Percentiles rank a stretch among this genome's conserved stretches.
phyloP scores from a whole-genome alignment of 2,329 filamentous ascomycete genomes.

The Arthrinium puccinioides region DNA sequence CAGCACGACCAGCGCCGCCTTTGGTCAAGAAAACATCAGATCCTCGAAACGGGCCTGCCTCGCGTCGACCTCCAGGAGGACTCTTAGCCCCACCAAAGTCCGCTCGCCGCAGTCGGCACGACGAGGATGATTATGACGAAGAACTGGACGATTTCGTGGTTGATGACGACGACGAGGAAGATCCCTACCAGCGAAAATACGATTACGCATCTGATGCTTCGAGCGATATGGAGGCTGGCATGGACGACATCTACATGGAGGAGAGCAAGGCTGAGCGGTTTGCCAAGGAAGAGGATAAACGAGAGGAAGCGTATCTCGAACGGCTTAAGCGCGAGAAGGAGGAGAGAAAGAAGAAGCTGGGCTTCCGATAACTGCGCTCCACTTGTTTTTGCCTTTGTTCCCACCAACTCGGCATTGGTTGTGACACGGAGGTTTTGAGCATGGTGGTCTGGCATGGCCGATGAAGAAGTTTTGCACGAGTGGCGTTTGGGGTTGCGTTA shows the following conservation, averaged over 20 bases:
- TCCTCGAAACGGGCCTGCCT: constrained; percentile 10
- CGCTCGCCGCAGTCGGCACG: constrained; percentile 28
- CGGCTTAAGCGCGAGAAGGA: constrained; percentile 36
- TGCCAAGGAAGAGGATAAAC: constrained; percentile 62
- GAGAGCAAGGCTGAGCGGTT: constrained; percentile 54
- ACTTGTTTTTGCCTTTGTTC: no score
- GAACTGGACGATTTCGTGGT: constrained; percentile 55
- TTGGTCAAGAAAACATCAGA: constrained; percentile 19
- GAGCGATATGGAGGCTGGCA: constrained; percentile 72
- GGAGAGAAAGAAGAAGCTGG: constrained; percentile 17
- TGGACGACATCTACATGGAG: constrained; percentile 67
- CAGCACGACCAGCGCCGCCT: constrained; percentile 50
- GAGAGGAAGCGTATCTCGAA: constrained; percentile 22
- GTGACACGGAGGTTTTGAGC: no score
- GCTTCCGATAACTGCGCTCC: constrained; percentile 1
- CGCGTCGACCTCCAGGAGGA: constrained; percentile 20
- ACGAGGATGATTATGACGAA: constrained; percentile 58
- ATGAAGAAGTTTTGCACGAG: no score
- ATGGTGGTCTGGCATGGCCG: no score
- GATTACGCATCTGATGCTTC: constrained; percentile 58
- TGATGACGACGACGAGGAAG: constrained; percentile 46
- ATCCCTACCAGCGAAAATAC: constrained; percentile 30
- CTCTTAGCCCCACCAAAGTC: constrained; percentile 26
- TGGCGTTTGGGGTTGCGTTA: no score
- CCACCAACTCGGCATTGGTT: no score